Evolutionary conservation across 139 green algal species (phyloP).

Genomic region (Closterium sp.): DNA sequence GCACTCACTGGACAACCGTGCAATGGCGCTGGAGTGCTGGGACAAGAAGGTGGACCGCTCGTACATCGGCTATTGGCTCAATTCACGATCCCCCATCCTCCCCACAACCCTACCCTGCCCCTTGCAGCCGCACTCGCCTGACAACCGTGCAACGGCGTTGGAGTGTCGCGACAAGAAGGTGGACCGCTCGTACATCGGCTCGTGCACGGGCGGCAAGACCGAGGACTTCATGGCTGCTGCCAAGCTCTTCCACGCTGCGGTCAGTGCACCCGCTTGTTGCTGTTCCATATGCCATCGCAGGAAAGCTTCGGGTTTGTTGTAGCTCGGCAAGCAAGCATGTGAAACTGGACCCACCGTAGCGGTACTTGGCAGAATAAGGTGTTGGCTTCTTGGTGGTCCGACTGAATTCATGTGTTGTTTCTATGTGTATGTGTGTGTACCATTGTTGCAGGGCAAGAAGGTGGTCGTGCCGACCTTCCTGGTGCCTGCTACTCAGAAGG

Average conservation of each 20-base stretch:
- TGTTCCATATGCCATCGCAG: no score
- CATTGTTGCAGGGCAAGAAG: constrained; percentile 39
- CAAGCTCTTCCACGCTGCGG: constrained; percentile 74
- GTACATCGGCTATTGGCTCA: constrained; percentile 96
- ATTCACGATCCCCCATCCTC: no score
- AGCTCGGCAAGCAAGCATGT: no score
- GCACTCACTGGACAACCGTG: constrained; percentile 96
- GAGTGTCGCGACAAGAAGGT: constrained; percentile 83
- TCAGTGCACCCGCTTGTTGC: neutral
- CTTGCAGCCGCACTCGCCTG: constrained; percentile 84
- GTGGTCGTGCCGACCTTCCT: constrained; percentile 95
- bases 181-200: constrained; percentile 94
- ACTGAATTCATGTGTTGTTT: no score
- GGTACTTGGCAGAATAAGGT: no score
- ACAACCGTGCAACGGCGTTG: constrained; percentile 87
- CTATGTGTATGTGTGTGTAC: neutral
- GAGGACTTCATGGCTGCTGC: constrained; percentile 91
- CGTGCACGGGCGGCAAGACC: constrained; percentile 84
- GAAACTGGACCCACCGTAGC: no score
- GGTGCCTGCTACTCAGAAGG: constrained; percentile 93
- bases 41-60: constrained; percentile 83
- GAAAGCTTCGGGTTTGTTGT: no score
- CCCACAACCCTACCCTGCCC: no score
- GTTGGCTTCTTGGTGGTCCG: no score
- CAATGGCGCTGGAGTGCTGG: constrained; percentile 79